Percentiles rank a stretch among this genome's conserved stretches.
Conservation (phyloP, 1,139 yeast genomes). For the Hyphopichia pseudoburtonii region DNA sequence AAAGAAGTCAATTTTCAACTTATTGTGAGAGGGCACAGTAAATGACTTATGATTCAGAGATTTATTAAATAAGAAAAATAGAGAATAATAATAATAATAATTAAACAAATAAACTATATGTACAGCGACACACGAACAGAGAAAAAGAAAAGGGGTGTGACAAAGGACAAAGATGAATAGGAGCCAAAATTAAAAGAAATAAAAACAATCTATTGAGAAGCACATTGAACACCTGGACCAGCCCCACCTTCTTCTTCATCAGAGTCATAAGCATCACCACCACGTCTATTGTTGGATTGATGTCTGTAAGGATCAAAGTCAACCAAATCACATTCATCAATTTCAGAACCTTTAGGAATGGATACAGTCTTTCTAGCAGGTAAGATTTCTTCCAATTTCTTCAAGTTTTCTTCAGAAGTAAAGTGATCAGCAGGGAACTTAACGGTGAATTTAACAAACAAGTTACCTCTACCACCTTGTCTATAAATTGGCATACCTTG, state of each 20-base stretch:
- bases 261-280: conserved; percentile 62
- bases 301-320: conserved; percentile 66
- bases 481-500: conserved; percentile 95
- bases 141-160: not conserved
- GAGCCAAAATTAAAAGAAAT: not conserved
- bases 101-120: too few relatives aligned
- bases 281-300: conserved; percentile 44
- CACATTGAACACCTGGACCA: conserved; percentile 85
- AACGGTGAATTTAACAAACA: conserved; percentile 67
- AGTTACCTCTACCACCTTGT: conserved; percentile 74
- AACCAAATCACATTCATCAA: conserved; percentile 80
- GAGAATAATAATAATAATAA: not conserved
- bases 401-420: conserved; percentile 64
- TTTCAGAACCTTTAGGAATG: conserved; percentile 63
- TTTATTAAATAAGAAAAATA: not conserved
- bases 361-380: conserved; percentile 59
- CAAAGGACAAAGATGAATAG: not conserved
- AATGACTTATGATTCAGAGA: too few relatives aligned
- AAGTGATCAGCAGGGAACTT: conserved; percentile 71
- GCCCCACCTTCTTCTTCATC: conserved; percentile 63
- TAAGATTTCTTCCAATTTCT: conserved; percentile 61
- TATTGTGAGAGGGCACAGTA: too few relatives aligned
- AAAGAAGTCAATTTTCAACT: too few relatives aligned
- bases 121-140: not conserved
- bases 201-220: conserved; percentile 58